phyloP scores from a whole-genome alignment of 768 basidiomycete species.

The Udeniomyces megalosporus region DNA sequence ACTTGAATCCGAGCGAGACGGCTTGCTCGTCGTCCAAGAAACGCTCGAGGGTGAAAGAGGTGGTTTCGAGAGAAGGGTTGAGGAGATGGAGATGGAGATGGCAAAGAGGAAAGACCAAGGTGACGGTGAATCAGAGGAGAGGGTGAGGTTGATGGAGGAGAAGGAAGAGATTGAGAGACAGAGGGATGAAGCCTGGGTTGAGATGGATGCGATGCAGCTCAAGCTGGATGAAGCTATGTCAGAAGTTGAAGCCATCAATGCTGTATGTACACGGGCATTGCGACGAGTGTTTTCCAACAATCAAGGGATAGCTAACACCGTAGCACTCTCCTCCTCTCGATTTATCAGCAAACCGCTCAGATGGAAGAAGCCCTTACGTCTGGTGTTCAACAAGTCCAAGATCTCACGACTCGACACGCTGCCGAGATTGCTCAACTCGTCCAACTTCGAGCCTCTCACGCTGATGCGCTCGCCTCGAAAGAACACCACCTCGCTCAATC shows the following conservation, averaged over 20 bases:
- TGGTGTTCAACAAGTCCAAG: neutral
- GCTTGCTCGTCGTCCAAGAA: constrained; percentile 23
- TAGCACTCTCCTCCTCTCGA: neutral
- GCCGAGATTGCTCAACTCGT: constrained; percentile 3
- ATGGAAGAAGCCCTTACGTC: neutral
- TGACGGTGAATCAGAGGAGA: constrained; percentile 41
- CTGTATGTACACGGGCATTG: neutral
- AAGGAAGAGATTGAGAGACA: constrained; percentile 39
- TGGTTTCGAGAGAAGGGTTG: neutral
- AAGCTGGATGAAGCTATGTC: neutral
- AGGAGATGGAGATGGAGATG: constrained; percentile 32
- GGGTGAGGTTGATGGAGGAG: constrained; percentile 41
- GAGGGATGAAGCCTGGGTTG: constrained; percentile 43
- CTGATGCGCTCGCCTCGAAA: neutral
- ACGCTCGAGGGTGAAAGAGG: neutral
- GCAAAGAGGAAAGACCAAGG: constrained; percentile 41
- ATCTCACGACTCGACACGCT: neutral
- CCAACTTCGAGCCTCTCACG: neutral
- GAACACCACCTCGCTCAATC: neutral
- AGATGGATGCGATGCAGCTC: constrained; percentile 39
- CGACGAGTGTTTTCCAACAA: neutral
- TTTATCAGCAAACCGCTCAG: neutral
- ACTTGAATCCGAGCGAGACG: constrained; percentile 28
- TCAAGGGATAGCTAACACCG: too few relatives aligned
- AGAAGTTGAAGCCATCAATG: neutral